These are phyloP conservation scores for Neohortaea acidophila DNA, from an alignment of 495 filamentous ascomycete species.

Conservation along the genomic window DNA sequence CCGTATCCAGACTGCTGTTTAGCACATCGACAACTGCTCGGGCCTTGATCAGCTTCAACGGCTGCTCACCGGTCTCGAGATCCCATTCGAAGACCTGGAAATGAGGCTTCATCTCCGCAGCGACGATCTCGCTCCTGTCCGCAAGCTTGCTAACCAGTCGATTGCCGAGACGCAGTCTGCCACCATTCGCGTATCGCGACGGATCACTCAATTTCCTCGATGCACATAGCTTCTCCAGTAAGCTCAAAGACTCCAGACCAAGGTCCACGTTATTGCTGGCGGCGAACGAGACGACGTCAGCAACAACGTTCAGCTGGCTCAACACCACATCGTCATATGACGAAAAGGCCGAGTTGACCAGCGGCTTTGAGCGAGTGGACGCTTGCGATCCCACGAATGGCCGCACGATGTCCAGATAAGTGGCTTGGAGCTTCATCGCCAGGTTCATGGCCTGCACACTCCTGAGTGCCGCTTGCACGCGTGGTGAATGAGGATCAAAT, in stretches of 20 bases:
- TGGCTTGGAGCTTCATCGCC: constrained; percentile 72
- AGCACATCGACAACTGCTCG: constrained; percentile 57
- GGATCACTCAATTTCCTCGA: constrained; percentile 50
- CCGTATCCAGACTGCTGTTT: constrained; percentile 54
- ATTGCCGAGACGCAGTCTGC: constrained; percentile 5
- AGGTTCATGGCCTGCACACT: constrained; percentile 67
- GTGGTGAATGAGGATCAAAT: constrained; percentile 52
- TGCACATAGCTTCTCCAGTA: constrained; percentile 71
- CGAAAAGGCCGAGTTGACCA: constrained; percentile 56
- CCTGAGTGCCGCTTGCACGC: constrained; percentile 55
- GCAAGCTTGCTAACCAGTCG: constrained; percentile 9
- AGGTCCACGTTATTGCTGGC: constrained; percentile 63
- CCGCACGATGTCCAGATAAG: constrained; percentile 74
- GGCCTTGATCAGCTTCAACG: constrained; percentile 10
- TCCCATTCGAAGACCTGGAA: constrained; percentile 11
- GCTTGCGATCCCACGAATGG: constrained; percentile 51
- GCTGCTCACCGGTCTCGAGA: constrained; percentile 7
- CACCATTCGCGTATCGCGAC: not conserved
- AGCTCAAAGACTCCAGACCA: constrained; percentile 55
- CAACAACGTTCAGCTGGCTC: constrained; percentile 57
- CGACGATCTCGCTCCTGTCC: constrained; percentile 2
- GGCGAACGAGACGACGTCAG: constrained; percentile 68
- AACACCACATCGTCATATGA: constrained; percentile 88
- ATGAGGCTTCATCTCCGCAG: constrained; percentile 1
- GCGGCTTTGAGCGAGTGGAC: constrained; percentile 30